phyloP scores from a whole-genome alignment of 805 yeast species.

The Yamadazyma laniorum region DNA sequence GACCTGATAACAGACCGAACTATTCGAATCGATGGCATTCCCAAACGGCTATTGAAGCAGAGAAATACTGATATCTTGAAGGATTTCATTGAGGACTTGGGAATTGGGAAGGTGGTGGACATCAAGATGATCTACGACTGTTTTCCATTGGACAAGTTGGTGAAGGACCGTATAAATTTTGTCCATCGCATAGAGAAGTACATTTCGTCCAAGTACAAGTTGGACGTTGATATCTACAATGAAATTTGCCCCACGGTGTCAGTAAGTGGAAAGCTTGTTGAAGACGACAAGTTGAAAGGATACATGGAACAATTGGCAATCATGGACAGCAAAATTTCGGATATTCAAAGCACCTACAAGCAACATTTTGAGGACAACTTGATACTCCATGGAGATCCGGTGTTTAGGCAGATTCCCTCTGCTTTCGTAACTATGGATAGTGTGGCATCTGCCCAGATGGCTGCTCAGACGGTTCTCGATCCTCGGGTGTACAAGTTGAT shows the following conservation, averaged over 20 bases:
- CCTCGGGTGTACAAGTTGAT: constrained; percentile 44
- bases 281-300: constrained; percentile 28
- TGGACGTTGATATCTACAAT: constrained; percentile 41
- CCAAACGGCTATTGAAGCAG: constrained; percentile 35
- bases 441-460: constrained; percentile 50
- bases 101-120: constrained; percentile 53
- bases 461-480: constrained; percentile 45
- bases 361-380: constrained; percentile 9
- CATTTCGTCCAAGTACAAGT: constrained; percentile 42
- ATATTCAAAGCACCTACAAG: constrained; percentile 29
- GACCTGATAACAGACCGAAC: constrained; percentile 61
- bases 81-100: constrained; percentile 51
- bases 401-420: constrained; percentile 39
- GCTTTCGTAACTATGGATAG: constrained; percentile 51
- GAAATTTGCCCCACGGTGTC: constrained; percentile 32
- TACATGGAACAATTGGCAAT: constrained; percentile 32
- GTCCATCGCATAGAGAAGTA: constrained; percentile 38
- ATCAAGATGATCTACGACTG: constrained; percentile 49
- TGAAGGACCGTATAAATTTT: constrained; percentile 30
- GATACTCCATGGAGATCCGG: constrained; percentile 23
- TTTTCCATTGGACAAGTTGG: constrained; percentile 39
- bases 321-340: constrained; percentile 39
- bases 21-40: constrained; percentile 54
- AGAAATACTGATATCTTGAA: constrained; percentile 44
- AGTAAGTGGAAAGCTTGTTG: constrained; percentile 13